Conservation (phyloP, 1,284 basidiomycete genomes). For the Phlebopus sp. region DNA sequence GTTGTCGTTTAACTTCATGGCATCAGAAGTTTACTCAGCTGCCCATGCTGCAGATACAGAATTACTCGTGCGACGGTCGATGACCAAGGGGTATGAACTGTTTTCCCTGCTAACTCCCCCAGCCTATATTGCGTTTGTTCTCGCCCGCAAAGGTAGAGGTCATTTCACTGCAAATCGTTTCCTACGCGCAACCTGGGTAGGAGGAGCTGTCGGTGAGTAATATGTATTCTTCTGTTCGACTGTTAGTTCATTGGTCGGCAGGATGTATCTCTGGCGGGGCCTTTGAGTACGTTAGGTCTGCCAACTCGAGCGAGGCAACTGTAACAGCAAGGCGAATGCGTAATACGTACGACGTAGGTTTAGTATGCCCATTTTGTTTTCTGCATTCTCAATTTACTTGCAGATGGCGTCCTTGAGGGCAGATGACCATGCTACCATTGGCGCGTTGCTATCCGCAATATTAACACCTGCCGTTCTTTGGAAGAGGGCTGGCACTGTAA, state of each 20-base stretch:
- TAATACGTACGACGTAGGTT: slow-evolving; percentile 54
- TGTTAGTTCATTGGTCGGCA: slow-evolving; percentile 15
- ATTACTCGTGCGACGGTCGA: slow-evolving; percentile 55
- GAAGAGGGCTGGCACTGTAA: slow-evolving; percentile 55
- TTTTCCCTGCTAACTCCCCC: slow-evolving; percentile 61
- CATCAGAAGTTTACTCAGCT: background rate
- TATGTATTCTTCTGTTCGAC: background rate
- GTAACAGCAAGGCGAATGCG: slow-evolving; percentile 40
- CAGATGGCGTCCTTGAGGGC: slow-evolving; percentile 56
- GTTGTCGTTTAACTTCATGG: slow-evolving; percentile 3
- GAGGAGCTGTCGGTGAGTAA: slow-evolving; percentile 48
- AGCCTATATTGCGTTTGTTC: slow-evolving; percentile 49
- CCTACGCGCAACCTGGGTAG: slow-evolving; percentile 67
- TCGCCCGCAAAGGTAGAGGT: slow-evolving; percentile 51
- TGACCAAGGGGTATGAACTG: slow-evolving; percentile 63
- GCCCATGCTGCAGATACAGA: slow-evolving; percentile 25
- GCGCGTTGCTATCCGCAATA: slow-evolving; percentile 57
- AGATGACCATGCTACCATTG: slow-evolving; percentile 71
- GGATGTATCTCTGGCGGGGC: slow-evolving; percentile 40
- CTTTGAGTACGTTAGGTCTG: slow-evolving; percentile 44
- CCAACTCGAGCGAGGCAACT: slow-evolving; percentile 39
- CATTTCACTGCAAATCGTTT: slow-evolving; percentile 57
- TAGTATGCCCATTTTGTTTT: background rate
- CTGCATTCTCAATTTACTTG: slow-evolving; percentile 2
- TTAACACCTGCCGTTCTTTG: slow-evolving; percentile 65